Base-by-base conservation (phyloP, 805 yeast genomes). In the Wickerhamiella dianesei region DNA sequence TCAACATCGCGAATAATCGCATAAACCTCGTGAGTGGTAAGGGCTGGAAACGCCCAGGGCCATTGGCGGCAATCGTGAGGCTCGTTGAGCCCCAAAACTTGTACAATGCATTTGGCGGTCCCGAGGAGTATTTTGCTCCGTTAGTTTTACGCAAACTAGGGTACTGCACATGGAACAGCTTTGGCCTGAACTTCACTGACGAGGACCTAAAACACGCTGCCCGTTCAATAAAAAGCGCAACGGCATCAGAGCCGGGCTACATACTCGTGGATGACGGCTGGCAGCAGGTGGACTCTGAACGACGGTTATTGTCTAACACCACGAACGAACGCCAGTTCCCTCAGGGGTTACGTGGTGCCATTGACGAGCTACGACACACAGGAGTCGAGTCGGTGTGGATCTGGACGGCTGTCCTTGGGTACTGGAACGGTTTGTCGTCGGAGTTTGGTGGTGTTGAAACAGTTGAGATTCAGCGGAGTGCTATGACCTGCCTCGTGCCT, bases 111-210 rank as follows among this genome's bases (percentile, higher is more conserved):
- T 36, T 36, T 36, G 39, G 39, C 6, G 39, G 39, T n/a, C 39
- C 39, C 17, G 19, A 36, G 5, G 39, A 36, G 14, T 36, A 36
- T 36, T 36, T n/a, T 36, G 39, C 8, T 14, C 39, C 39, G 17
- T 6, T 6, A 36, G 8, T 14, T 8, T 6, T 5, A n/a, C 5
- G 39, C 14, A 50, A 50, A 8, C 50, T 61, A 22, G 60, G 59
- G 37, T 61, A 56, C 45, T 60, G 64, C 43, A 61, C 65, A n/a
- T 59, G 64, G 64, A 59, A 59, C 45, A 51, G 61, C 3, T 51
- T 59, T 39, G 64, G 63, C 1, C 20, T 45, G 8, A 53, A 49
- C 14, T 49, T 61, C 35, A 48, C 55, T n/a, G 54, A 52, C 13
- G 51, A 50, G 5, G 43, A 37, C 21, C 45, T 61, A 37, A 29